Base-by-base conservation (phyloP, 768 basidiomycete species). In the Termitomyces sp. region DNA sequence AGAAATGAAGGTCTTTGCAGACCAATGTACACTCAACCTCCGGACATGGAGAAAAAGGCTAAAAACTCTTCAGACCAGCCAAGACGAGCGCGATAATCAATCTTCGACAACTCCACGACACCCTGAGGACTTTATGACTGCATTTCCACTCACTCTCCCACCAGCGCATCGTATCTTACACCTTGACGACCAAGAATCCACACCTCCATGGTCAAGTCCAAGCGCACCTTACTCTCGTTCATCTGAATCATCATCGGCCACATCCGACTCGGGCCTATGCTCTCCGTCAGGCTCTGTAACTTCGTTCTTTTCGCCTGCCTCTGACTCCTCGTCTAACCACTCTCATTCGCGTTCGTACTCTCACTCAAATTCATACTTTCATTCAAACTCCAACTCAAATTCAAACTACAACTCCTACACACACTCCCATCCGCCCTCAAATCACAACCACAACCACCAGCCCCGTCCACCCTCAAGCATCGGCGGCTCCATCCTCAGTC, bases 1-100 rank as follows among this genome's bases (percentile, higher is more conserved):
- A 90, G 92, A 88, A 69, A 83, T 95, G 74, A 74, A 78, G 44
- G 71, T 71, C 46, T 95, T 87, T 62, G 81, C 84, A 1, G 74
- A 79, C 26, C 83, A 86, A 59, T 92, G 92, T 67, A 73, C 78
- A 32, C 74, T 75, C 37, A 96, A 96, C 65, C 78, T 93, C 16
- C 68, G 74, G 18, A 71, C 80, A 43, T 96, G 94, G 94, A 75
- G 81, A 63, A 71, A 74, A 22, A 81, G 83, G 3, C 65, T 76
- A 34, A 72, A 69, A 8, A 72, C 74, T 20, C 65, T 84, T 46
- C 67, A 71, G 37, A 44, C 59, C 43, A 55, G 55, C 31, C 59
- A 58, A 57, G 70, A 72, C 48, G 67, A 69, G 9, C 71, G 73
- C 1, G 71, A 74, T 46, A 76, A 81, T 47, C 82, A 79, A 65